Base-by-base conservation (phyloP, 176 grass and related monocot genomes). In the Juncus inflexus region DNA sequence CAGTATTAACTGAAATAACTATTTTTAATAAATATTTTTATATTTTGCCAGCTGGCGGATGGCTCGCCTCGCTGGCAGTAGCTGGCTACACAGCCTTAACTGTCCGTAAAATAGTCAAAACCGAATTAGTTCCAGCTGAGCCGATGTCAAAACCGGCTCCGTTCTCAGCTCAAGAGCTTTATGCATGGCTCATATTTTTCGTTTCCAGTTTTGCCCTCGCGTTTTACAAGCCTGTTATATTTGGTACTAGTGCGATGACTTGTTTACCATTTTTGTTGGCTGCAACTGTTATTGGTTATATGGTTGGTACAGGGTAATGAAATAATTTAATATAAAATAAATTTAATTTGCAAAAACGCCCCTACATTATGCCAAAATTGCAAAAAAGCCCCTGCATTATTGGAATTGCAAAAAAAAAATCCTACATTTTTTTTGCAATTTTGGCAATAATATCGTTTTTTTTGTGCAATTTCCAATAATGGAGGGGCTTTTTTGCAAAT, bases 221-320 rank as follows among this genome's bases (percentile, higher is more conserved):
- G 0, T 69, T 47, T 12, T 64, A 89, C 9, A 69, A 81, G 4
- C 88, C 94, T 45, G 74, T 62, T 0, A 77, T 80, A 12, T 65
- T 91, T 28, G 88, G 94, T 45, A 92, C 77, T 54, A 91, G 70
- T 50, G 87, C 94, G 37, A 77, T 63, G 60, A 97, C 94, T 9
- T 86, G 94, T 37, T 82, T 97, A 19, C 88, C 94, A 1, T 97
- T 97, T 52, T 63, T 97, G 64, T 79, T 97, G 28, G 79, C 88
- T 19, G 83, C 88, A 47, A 97, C 80, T 39, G 88, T 89, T 16
- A 59, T 91, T 69, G 94, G 88, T 72, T 97, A 89, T 81, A 89
- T 97, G 83, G 64, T 86, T 81, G 88, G 94, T 84, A 82, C 87
- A 72, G 80, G 94, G 94, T 97, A 91, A 91, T 79, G 62, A 61